Evolutionary conservation across 306 rosid species (phyloP).

Genomic region (Carpinus fangiana): DNA sequence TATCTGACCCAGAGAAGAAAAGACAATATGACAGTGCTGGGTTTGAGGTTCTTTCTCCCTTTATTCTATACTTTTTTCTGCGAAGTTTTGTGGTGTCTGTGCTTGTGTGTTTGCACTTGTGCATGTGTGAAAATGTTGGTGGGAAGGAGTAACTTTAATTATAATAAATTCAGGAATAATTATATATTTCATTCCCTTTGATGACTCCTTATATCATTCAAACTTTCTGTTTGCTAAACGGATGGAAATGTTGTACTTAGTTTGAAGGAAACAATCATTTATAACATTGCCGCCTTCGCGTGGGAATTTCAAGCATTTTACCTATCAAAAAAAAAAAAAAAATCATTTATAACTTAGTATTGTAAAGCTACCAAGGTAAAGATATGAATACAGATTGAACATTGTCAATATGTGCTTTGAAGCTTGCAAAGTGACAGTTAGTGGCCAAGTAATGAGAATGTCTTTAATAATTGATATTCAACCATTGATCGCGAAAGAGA

Average conservation of each 20-base stretch:
- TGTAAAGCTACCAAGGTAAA: neutral
- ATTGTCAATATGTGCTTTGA: neutral
- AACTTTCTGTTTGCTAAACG: neutral
- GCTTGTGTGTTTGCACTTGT: neutral
- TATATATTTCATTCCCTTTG: neutral
- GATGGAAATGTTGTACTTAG: neutral
- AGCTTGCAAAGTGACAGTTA: neutral
- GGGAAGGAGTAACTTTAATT: neutral
- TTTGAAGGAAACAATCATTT: neutral
- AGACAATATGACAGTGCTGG: constrained; percentile 94
- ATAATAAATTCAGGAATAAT: neutral
- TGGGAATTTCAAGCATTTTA: too few species aligned
- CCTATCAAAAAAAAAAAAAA: too few species aligned
- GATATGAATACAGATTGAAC: neutral
- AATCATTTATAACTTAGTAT: neutral
- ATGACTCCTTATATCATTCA: neutral
- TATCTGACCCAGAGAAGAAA: constrained; percentile 97
- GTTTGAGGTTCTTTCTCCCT: constrained; percentile 67
- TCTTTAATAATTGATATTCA: neutral
- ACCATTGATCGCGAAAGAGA: neutral
- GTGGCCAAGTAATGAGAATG: neutral
- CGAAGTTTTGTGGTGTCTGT: neutral
- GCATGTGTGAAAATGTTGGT: neutral
- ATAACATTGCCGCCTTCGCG: neutral
- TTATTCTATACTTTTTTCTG: constrained; percentile 1